A percentile compares a stretch with the other conserved stretches of the same genome.
These are phyloP conservation scores for Oxalis stricta DNA, from an alignment of 441 rosid genomes.

Conservation along the genomic window DNA sequence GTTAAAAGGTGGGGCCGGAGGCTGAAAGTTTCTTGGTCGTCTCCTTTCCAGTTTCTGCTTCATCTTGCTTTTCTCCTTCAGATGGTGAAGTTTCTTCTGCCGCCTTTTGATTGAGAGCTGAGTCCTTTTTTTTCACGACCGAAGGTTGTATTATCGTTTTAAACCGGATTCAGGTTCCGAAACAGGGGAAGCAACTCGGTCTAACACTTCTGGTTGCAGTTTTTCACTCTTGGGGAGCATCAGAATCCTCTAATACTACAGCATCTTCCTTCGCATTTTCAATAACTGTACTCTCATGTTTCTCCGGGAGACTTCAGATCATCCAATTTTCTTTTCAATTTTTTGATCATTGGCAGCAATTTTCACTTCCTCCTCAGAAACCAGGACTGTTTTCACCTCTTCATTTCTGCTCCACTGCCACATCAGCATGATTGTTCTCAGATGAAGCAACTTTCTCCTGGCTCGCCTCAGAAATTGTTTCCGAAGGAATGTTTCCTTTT, in stretches of 20 bases:
- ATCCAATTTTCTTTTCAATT: conserved; percentile 17
- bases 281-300: conserved; percentile 11
- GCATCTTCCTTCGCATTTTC: conserved; percentile 15
- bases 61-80: conserved; percentile 42
- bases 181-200: conserved; percentile 16
- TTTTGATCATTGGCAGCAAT: conserved; percentile 15
- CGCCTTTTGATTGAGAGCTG: conserved; percentile 19
- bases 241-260: conserved; percentile 18
- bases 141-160: conserved; percentile 12
- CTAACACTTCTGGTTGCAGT: conserved; percentile 17
- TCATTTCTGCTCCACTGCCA: conserved; percentile 16
- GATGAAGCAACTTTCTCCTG: conserved; percentile 25
- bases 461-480: conserved; percentile 17
- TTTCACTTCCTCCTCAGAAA: conserved; percentile 22
- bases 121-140: conserved; percentile 17
- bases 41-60: conserved; percentile 40
- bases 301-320: conserved; percentile 16
- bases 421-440: conserved; percentile 15
- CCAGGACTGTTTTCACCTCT: conserved; percentile 20
- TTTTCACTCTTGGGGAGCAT: conserved; percentile 13
- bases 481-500: conserved; percentile 25
- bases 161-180: conserved; percentile 12
- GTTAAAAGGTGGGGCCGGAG: conserved; percentile 65
- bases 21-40: conserved; percentile 63
- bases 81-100: conserved; percentile 20